Base-by-base conservation (phyloP, 2,329 filamentous ascomycete species). In the Blumeria graminis region DNA sequence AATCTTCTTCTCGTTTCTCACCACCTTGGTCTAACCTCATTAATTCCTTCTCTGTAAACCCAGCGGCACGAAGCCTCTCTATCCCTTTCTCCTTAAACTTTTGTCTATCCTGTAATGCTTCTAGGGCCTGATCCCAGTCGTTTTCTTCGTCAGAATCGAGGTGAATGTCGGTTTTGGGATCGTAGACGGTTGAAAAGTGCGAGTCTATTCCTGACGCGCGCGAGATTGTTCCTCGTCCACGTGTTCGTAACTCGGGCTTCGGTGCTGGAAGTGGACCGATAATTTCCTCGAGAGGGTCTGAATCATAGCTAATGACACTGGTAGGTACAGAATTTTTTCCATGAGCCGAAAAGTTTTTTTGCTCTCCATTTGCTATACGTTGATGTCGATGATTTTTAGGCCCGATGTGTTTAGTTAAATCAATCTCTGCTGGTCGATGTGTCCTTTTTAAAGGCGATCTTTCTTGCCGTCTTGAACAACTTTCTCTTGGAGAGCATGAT, bases 51-150 rank as follows among this genome's bases (percentile, higher is more conserved):
- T 88, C 84, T 1, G 77, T 79, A 64, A 94, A 93, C 0, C 88
- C 89, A 0, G 86, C 87, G 18, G 77, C 78, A 36, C 80, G 80
- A 58, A 95, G 70, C 57, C 88, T 73, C 55, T 88, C 81, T 6
- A 84, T 84, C 34, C 87, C 86, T 61, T 81, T 78, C 60, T 81
- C 75, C 63, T 79, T 81, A 78, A 84, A 88, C 61, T 81, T 81
- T 61, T 86, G 78, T n/a, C 86, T 79, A 65, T 94, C 87, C 41
- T 83, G 77, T 57, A 86, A 74, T 4, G 82, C 80, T 68, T 94
- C 87, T 0, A 92, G 72, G 0, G 84, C 80, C 62, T 86, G 78
- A 48, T 86, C 84, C 88, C 87, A 94, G 58, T 86, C 79, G 59
- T 82, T 80, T 33, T 73, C 74, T 22, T 67, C 68, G 2, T 69